Conservation (phyloP, 148 eudicot species). For the Nyssa sinensis region DNA sequence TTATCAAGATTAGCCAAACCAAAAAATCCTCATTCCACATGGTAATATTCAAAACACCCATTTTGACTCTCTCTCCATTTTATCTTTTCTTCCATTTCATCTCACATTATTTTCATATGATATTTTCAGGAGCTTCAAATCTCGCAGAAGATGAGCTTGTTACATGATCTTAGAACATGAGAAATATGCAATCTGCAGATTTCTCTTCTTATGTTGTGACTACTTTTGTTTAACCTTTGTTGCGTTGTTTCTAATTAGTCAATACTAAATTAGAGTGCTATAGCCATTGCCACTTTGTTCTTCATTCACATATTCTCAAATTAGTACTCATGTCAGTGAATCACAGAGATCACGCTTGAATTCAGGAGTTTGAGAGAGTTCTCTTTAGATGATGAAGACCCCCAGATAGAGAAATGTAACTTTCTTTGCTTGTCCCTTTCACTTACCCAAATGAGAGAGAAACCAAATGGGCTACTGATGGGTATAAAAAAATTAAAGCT, state of each 20-base stretch:
- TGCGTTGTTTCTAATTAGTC: not conserved
- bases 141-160: not conserved
- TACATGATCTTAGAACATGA: no score
- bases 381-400: no score
- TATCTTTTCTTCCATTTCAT: not conserved
- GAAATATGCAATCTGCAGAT: no score
- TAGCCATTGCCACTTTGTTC: not conserved
- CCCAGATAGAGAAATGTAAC: no score
- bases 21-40: not conserved
- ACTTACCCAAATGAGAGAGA: no score
- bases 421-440: no score
- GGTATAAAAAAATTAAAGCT: no score
- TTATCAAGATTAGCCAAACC: constrained; percentile 14
- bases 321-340: not conserved
- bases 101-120: not conserved
- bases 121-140: not conserved
- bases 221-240: constrained; percentile 2
- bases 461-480: no score
- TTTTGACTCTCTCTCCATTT: not conserved
- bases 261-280: not conserved
- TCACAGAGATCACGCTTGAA: no score
- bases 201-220: not conserved
- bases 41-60: constrained; percentile 1
- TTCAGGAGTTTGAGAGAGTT: no score
- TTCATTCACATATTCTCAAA: not conserved